Conservation (phyloP, 1,284 basidiomycete genomes). For the Austropuccinia psidii region DNA sequence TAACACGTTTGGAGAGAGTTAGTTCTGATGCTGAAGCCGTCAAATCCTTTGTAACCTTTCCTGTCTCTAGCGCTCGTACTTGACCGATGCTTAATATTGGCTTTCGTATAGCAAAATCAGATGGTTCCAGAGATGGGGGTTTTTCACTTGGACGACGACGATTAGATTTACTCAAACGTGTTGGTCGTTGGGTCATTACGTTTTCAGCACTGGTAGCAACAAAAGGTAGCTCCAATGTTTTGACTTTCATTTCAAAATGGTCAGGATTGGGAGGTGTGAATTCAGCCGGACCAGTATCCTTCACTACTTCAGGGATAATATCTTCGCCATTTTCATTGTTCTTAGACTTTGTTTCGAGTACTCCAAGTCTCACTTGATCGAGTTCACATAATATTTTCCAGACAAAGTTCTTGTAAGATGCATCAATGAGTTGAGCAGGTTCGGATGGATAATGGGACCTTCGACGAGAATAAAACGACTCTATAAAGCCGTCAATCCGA, state of each 20-base stretch:
- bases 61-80: constrained; percentile 27
- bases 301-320: neutral
- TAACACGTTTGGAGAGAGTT: neutral
- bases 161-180: constrained; percentile 15
- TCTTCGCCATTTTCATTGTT: neutral
- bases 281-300: too few relatives aligned
- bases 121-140: constrained; percentile 15
- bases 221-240: constrained; percentile 18
- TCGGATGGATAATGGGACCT: constrained; percentile 12
- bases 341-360: neutral
- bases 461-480: constrained; percentile 22
- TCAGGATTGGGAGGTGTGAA: neutral
- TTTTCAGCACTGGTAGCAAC: constrained; percentile 25
- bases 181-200: constrained; percentile 30
- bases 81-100: constrained; percentile 36
- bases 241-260: neutral
- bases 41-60: constrained; percentile 30
- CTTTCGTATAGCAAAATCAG: too few relatives aligned
- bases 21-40: neutral
- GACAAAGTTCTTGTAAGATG: constrained; percentile 33
- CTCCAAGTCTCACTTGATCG: constrained; percentile 31
- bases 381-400: constrained; percentile 33
- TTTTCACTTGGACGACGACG: neutral
- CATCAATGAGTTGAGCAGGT: constrained; percentile 24
- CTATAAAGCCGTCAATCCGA: constrained; percentile 34